Percentiles rank a stretch among this genome's conserved stretches.
Conservation (phyloP, 2,329 filamentous ascomycete species). For the Beauveria pseudobassiana region DNA sequence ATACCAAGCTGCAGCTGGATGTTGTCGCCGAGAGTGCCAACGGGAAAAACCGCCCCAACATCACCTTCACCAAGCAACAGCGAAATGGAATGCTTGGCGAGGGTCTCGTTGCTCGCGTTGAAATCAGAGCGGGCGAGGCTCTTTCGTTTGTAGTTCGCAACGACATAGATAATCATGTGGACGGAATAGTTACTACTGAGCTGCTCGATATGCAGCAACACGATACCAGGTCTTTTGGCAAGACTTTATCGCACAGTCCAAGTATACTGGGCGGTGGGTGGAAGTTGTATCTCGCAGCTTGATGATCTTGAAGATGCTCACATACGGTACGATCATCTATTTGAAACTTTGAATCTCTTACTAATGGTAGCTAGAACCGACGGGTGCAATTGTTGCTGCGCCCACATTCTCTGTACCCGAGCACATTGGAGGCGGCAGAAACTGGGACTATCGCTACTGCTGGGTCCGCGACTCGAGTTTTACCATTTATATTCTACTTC, state of each 20-base stretch:
- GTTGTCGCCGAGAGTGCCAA: conserved; percentile 55
- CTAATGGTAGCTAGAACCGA: conserved; percentile 47
- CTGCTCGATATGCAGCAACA: conserved; percentile 57
- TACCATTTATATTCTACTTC: conserved; percentile 69
- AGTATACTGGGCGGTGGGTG: conserved; percentile 64
- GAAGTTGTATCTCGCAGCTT: conserved; percentile 65
- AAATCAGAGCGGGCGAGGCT: conserved; percentile 57
- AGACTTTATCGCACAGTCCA: conserved; percentile 63
- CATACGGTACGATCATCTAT: conserved; percentile 37
- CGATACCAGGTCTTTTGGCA: conserved; percentile 67
- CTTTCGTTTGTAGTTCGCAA: conserved; percentile 63
- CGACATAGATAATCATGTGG: conserved; percentile 50
- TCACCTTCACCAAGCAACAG: conserved; percentile 48
- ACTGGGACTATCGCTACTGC: conserved; percentile 68
- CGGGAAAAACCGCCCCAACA: conserved; percentile 34
- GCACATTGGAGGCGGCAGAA: conserved; percentile 59
- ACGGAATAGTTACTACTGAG: conserved; percentile 47
- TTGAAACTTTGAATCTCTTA: not conserved
- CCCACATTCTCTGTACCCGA: conserved; percentile 74
- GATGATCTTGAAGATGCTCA: conserved; percentile 68
- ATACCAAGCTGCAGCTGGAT: conserved; percentile 57
- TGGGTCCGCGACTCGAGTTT: conserved; percentile 75
- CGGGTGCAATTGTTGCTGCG: conserved; percentile 67
- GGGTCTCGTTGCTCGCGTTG: conserved; percentile 54
- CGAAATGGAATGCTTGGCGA: conserved; percentile 48